These are phyloP conservation scores for Candida boleticola DNA, from an alignment of 805 yeast genomes.

Conservation along the genomic window DNA sequence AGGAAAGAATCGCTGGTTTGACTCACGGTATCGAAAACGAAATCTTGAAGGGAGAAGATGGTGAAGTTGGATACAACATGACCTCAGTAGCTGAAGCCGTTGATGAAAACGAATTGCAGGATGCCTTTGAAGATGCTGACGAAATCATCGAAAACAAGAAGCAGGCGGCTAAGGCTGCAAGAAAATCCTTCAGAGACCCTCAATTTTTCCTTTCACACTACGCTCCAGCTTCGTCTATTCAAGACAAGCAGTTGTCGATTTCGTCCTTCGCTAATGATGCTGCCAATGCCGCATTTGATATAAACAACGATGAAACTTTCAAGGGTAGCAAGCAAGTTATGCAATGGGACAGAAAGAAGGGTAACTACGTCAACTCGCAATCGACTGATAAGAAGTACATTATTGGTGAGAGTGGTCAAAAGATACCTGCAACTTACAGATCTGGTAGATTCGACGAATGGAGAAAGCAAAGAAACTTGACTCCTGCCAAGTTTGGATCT, in stretches of 20 bases:
- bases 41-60: conserved; percentile 50
- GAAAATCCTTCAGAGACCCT: conserved; percentile 69
- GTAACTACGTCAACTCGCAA: conserved; percentile 78
- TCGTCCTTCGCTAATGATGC: conserved; percentile 80
- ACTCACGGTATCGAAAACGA: conserved; percentile 75
- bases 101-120: conserved; percentile 47
- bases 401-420: conserved; percentile 91
- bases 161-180: conserved; percentile 24
- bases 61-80: conserved; percentile 47
- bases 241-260: conserved; percentile 68
- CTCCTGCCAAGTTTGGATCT: conserved; percentile 54
- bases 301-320: conserved; percentile 72
- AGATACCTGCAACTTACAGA: conserved; percentile 85
- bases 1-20: conserved; percentile 73
- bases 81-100: conserved; percentile 27
- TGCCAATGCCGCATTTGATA: conserved; percentile 79
- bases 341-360: conserved; percentile 92
- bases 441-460: conserved; percentile 92
- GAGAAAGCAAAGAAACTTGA: conserved; percentile 68
- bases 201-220: conserved; percentile 81
- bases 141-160: conserved; percentile 27
- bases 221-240: conserved; percentile 77
- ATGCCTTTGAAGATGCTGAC: conserved; percentile 55
- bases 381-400: conserved; percentile 84
- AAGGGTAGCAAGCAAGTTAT: conserved; percentile 69